Evolutionary conservation across 148 eudicot genomes (phyloP).

Genomic region (Rhododendron molle): DNA sequence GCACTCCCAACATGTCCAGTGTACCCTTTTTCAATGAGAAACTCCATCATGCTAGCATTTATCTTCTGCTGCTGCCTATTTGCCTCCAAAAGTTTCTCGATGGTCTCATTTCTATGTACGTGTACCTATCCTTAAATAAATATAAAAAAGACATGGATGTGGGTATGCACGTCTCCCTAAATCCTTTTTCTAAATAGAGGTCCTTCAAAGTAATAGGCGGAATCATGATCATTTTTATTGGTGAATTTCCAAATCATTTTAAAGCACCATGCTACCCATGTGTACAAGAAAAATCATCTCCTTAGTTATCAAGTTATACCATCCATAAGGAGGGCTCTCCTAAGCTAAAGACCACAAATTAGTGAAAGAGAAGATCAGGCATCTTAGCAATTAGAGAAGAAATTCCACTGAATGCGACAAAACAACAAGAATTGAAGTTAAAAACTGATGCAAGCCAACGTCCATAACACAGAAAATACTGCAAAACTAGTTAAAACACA

Average conservation of each 20-base stretch:
- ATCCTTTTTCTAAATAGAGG: too few species aligned
- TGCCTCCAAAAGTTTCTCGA: too few species aligned
- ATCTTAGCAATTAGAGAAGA: neutral
- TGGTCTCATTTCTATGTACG: too few species aligned
- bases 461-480: slow-evolving; percentile 4
- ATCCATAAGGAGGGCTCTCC: neutral
- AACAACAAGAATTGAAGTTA: slow-evolving; percentile 10
- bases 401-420: neutral
- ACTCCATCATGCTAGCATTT: too few species aligned
- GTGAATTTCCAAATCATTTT: neutral
- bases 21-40: too few species aligned
- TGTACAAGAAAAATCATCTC: neutral
- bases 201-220: neutral
- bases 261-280: neutral
- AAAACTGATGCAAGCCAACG: neutral
- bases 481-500: slow-evolving; percentile 22
- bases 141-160: too few species aligned
- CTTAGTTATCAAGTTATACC: neutral
- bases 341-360: neutral
- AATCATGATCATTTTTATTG: neutral
- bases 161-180: too few species aligned
- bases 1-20: too few species aligned
- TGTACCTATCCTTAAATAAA: too few species aligned
- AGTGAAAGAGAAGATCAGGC: neutral
- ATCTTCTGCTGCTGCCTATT: too few species aligned